Evolutionary conservation across 1,284 basidiomycete genomes (phyloP).

Genomic region (Puccinia polysora): DNA sequence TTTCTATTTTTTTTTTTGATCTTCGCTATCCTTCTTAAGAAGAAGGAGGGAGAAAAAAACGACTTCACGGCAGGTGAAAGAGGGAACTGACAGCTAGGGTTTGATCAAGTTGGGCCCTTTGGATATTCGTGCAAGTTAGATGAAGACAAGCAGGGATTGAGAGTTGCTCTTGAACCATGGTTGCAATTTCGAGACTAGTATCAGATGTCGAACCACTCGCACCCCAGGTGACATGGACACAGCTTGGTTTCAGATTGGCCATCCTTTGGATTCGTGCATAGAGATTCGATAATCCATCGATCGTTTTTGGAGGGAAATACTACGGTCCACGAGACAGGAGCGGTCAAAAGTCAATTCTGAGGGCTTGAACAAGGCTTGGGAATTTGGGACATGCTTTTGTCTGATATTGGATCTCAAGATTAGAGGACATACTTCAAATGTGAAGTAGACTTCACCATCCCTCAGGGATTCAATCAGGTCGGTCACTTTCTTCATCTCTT

Average conservation of each 20-base stretch:
- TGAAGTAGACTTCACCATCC: constrained; percentile 26
- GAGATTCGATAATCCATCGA: constrained; percentile 83
- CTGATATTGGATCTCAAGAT: background rate
- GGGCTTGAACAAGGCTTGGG: constrained; percentile 44
- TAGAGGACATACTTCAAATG: constrained; percentile 23
- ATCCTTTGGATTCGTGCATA: constrained; percentile 73
- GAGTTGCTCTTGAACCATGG: constrained; percentile 66
- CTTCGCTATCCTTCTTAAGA: background rate
- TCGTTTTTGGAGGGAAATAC: constrained; percentile 92
- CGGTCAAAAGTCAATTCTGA: constrained; percentile 53
- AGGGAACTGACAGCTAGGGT: constrained; percentile 57
- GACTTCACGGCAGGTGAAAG: too few relatives aligned
- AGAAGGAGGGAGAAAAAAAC: constrained; percentile 9
- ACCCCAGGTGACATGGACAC: constrained; percentile 89
- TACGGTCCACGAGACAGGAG: constrained; percentile 62
- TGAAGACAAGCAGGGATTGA: constrained; percentile 86
- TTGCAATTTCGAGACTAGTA: constrained; percentile 70
- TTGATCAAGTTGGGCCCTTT: constrained; percentile 76
- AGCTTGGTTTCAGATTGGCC: constrained; percentile 64
- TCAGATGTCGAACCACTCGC: constrained; percentile 91
- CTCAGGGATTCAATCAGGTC: constrained; percentile 13
- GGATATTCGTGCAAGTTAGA: constrained; percentile 97
- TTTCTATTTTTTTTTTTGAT: background rate
- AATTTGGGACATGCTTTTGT: constrained; percentile 25
- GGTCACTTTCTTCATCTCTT: constrained; percentile 27